Evolutionary conservation across 129 eudicot genomes (phyloP), one percentile per base, ranked within the genome.

Genomic region (Heracleum sosnowskyi): DNA sequence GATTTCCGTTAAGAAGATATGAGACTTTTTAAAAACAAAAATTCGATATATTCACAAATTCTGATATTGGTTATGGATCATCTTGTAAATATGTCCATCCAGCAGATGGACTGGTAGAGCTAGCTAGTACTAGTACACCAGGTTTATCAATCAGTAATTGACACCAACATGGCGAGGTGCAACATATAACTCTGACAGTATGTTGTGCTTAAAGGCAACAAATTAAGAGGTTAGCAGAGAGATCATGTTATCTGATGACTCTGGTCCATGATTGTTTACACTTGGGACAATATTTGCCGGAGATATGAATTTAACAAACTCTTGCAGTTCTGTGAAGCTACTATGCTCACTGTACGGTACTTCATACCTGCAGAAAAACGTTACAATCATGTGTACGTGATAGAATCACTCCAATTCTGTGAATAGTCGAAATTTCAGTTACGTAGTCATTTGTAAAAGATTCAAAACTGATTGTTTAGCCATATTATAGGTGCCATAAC

Each of bases 281-380:
- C 99, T 96, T 1, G 99, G 99, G 76, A 96, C 84, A 26, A 96
- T 96, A 77, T 81, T 82, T n/a, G 49, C 86, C 1, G 99, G 99
- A 81, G 96, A 88, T 75, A 92, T 47, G 57, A 96, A 89, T 83
- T 90, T 90, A 24, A 90, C 97, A 81, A 87, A 92, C 81, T 96
- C 93, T 83, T 82, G 85, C 60, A 96, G 91, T 82, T 96, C 99
- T 47, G 92, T 81, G 79, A 90, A 96, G 83, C 97, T 96, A 83
- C 86, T 78, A 74, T 96, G 99, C 87, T 96, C 99, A 57, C 99
- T 96, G 84, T 96, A 96, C 28, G 99, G 99, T 74, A 96, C 99
- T 83, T 96, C 99, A 41, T 96, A 96, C 83, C 99, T 95, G 90
- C 44, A 84, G 17, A 33, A 39, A 77, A 71, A 17, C 37, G 41